Base-by-base conservation (phyloP, 2,329 filamentous ascomycete genomes). In the Exserohilum rostratum region DNA sequence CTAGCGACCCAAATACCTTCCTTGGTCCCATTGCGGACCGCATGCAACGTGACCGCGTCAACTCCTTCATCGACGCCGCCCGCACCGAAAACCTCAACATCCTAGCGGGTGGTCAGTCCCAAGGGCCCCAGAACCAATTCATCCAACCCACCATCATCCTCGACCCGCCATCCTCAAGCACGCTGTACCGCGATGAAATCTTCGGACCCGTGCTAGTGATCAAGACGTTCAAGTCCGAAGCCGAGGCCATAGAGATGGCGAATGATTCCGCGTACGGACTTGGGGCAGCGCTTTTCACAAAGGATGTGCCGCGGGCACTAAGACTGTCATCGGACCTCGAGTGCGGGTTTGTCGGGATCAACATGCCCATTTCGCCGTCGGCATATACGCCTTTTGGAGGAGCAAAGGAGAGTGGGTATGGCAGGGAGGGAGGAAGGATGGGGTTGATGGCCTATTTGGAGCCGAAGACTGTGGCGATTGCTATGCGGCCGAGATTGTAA, bases 241-340 rank as follows among this genome's bases (percentile, higher is more conserved):
- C 69, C 18, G 71, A 73, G 39, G 71, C 64, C 5, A 56, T 74
- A 7, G 62, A 63, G 40, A 34, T 72, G 20, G 71, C 71, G 1
- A 73, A 74, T 38, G 67, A 72, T 50, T 68, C 70, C 3, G 47
- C 53, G 11, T 74, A 66, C 39, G 71, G 71, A 5, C 57, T 73
- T 18, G 57, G 53, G 2, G 38, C 46, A 9, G 38, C 37, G 13
- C 40, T 64, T 6, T 64, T 55, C 47, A 66, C 63, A 1, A 40
- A 17, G 13, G 54, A 50, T 31, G 53, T 53, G 25, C 27, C 60
- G 11, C 53, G 62, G 27, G 66, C 62, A 0, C 37, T 68, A 11
- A 47, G 61, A 4, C 57, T 69, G 6, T 55, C 66, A 2, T 46
- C 44, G 6, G 45, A 57, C 38, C 51, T 69, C 18, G 55, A 68